phyloP scores from a whole-genome alignment of 2,329 filamentous ascomycete species.

The Arthrobotrys sinensis region DNA sequence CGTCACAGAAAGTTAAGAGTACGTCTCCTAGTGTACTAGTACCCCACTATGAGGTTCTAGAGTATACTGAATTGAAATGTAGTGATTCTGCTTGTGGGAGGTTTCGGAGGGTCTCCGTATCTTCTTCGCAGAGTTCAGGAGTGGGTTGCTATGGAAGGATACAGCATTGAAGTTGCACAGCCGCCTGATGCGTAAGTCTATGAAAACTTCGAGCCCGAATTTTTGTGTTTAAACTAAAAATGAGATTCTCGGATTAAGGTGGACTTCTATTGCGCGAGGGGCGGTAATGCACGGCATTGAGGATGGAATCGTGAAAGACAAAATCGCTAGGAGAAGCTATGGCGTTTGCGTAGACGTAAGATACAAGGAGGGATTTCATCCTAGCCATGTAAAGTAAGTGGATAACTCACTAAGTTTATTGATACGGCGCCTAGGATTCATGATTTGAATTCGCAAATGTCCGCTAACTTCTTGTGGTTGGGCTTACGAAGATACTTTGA shows the following conservation, averaged over 20 bases:
- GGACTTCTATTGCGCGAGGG: constrained; percentile 40
- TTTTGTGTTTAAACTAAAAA: not conserved
- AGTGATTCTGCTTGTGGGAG: constrained; percentile 36
- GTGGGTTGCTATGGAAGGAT: not conserved
- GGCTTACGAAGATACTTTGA: constrained; percentile 2
- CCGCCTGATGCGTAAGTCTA: constrained; percentile 34
- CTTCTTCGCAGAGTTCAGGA: constrained; percentile 23
- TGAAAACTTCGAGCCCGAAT: not conserved
- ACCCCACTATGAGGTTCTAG: not conserved
- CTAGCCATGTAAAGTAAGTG: constrained; percentile 13
- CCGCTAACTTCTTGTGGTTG: too few relatives aligned
- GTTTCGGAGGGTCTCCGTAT: constrained; percentile 36
- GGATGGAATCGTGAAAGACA: constrained; percentile 21
- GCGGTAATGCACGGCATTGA: constrained; percentile 32
- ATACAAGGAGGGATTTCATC: constrained; percentile 9
- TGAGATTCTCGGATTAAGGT: not conserved
- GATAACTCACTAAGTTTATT: not conserved
- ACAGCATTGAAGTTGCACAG: constrained; percentile 19
- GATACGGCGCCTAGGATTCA: too few relatives aligned
- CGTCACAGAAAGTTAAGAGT: constrained; percentile 18
- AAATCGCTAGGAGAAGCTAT: constrained; percentile 17
- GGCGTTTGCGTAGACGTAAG: constrained; percentile 22
- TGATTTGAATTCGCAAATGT: too few relatives aligned
- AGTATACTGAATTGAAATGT: not conserved
- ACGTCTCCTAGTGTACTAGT: not conserved